Evolutionary conservation across 495 filamentous ascomycete species (phyloP).

Genomic region (Cudoniella acicularis): DNA sequence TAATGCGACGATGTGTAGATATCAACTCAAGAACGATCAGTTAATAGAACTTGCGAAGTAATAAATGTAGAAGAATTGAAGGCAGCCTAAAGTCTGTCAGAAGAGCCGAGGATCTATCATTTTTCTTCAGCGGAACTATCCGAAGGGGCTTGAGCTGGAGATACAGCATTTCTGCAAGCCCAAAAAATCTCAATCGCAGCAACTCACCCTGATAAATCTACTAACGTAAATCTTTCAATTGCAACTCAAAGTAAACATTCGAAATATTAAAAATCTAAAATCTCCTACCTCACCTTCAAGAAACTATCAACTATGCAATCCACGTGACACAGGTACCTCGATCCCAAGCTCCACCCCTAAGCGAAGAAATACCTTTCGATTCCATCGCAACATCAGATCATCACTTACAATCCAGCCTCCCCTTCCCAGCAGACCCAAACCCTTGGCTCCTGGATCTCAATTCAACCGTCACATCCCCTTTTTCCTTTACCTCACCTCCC

Average conservation of each 20-base stretch:
- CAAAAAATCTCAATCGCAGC: too few species aligned
- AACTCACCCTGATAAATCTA: background rate
- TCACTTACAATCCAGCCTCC: background rate
- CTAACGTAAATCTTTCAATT: background rate
- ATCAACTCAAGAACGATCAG: too few species aligned
- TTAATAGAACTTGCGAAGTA: too few species aligned
- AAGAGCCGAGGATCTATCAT: background rate
- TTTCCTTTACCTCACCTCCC: background rate
- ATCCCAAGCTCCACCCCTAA: background rate
- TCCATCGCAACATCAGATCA: background rate
- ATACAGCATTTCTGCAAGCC: too few species aligned
- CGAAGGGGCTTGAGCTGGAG: background rate
- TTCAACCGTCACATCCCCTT: slow-evolving; percentile 6
- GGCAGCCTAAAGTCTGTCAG: background rate
- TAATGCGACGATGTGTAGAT: too few species aligned
- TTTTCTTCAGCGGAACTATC: background rate
- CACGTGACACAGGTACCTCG: background rate
- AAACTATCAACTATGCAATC: background rate
- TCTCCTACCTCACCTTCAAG: background rate
- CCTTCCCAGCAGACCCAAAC: too few species aligned
- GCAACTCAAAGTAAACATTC: too few species aligned
- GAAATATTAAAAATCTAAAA: background rate
- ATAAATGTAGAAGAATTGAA: background rate
- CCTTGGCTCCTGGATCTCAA: too few species aligned
- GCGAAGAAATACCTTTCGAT: background rate